Conservation (phyloP, 805 yeast species). For the Metschnikowia hibisci region DNA sequence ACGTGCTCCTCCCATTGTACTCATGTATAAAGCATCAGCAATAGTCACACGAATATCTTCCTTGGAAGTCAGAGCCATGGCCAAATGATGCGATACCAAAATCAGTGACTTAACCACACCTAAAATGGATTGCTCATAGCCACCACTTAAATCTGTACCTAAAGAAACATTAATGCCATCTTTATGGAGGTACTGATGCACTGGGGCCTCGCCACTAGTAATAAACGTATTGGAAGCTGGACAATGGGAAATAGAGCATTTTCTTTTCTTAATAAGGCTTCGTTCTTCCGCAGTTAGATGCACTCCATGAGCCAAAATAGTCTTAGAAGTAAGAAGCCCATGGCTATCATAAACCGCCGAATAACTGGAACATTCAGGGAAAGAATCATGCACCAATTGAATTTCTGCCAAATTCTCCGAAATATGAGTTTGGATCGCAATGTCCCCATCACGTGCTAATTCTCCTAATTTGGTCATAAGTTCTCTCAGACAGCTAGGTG, state of each 20-base stretch:
- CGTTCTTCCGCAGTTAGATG: conserved; percentile 68
- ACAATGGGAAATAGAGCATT: conserved; percentile 84
- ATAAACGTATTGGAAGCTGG: conserved; percentile 87
- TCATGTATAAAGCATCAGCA: conserved; percentile 71
- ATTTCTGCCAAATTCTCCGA: conserved; percentile 78
- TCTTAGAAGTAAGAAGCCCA: conserved; percentile 55
- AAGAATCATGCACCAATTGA: conserved; percentile 63
- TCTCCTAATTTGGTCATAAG: conserved; percentile 62
- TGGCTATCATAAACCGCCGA: conserved; percentile 72
- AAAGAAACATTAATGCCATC: conserved; percentile 71
- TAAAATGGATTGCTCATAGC: conserved; percentile 39
- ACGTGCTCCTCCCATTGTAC: conserved; percentile 87
- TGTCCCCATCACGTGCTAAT: conserved; percentile 41
- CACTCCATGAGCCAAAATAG: conserved; percentile 87
- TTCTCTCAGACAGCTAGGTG: conserved; percentile 74
- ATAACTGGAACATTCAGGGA: conserved; percentile 67
- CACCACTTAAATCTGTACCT: conserved; percentile 44
- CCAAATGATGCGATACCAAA: conserved; percentile 38
- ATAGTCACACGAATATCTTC: conserved; percentile 11
- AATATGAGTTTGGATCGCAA: conserved; percentile 88
- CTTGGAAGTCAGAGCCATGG: conserved; percentile 22
- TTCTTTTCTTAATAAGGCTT: conserved; percentile 46
- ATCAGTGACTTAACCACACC: conserved; percentile 32
- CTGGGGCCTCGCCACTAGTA: conserved; percentile 86
- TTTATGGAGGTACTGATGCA: conserved; percentile 52